Percentiles rank a stretch among this genome's conserved stretches.
phyloP scores from a whole-genome alignment of 371 early-diverging fungal species.

The Funneliformis caledonium region DNA sequence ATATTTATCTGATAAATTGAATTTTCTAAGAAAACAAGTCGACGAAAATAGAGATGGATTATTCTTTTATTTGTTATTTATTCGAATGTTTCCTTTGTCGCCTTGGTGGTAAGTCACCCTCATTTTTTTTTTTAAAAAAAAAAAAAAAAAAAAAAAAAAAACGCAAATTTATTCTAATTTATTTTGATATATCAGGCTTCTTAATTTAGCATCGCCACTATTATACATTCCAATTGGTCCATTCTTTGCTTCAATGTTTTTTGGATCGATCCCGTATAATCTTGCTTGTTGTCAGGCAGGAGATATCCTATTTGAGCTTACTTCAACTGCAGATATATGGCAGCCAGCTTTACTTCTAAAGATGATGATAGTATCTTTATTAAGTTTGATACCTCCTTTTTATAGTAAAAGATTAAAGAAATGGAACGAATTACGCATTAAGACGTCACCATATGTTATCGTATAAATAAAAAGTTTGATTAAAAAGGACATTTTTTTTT shows the following conservation, averaged over 20 bases:
- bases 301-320: conserved; percentile 49
- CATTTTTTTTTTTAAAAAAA: neutral
- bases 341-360: conserved; percentile 49
- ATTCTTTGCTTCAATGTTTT: conserved; percentile 49
- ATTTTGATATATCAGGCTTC: conserved; percentile 39
- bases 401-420: neutral
- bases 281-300: conserved; percentile 50
- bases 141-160: no score
- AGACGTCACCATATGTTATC: neutral
- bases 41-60: conserved; percentile 44
- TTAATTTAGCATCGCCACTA: conserved; percentile 49
- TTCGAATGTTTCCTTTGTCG: conserved; percentile 51
- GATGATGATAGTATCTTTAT: conserved; percentile 43
- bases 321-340: conserved; percentile 47
- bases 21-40: conserved; percentile 46
- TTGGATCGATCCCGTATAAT: conserved; percentile 51
- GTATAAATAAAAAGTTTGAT: neutral
- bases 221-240: conserved; percentile 48
- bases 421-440: neutral
- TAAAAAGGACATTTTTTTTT: no score
- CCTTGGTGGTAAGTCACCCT: conserved; percentile 44
- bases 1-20: conserved; percentile 46
- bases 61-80: conserved; percentile 49
- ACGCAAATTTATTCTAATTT: neutral
- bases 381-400: conserved; percentile 31